Evolutionary conservation across 306 rosid species (phyloP), one percentile per base, ranked within the genome.

Genomic region (Ormosia emarginata): DNA sequence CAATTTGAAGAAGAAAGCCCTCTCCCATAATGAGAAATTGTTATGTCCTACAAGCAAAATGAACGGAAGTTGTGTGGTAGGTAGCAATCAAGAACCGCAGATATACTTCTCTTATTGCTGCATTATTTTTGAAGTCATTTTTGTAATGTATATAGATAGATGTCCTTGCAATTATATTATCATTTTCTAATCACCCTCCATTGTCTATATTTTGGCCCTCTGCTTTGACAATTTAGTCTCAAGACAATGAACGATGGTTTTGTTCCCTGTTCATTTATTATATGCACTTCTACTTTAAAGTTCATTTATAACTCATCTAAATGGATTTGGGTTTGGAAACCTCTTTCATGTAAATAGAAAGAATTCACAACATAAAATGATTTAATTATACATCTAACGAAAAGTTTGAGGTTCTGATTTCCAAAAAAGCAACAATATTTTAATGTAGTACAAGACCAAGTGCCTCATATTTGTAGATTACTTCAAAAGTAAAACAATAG

Each of bases 81-180:
- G 82, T 84, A 37, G 88, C 83, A 84, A 84, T 84, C 87, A 84
- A 84, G 74, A 73, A 8, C 84, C 81, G 84, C 43, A 74, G 7
- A 84, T 66, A 66, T 67, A 83, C 68, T 69, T 77, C 73, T 75
- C 79, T 66, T 46, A 18, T 81, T 70, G 83, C 67, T 87, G 83
- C 81, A 80, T 84, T 80, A 73, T 57, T 79, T 77, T 79, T 36
- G 7, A 77, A 67, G 79, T 71, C 81, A 49, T 47, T 67, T 83
- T 80, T 66, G 34, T 74, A 66, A 33, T 6, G 29, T 36, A 36
- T 37, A 17, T 2, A 55, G 67, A 58, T 71, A 55, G 70, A 76
- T 66, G 58, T 32, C 10, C 49, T 63, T 67, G 77, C 67, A 80
- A 58, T 77, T 77, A 70, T 83, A 66, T 9, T 49, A 34, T 65